Percentiles rank a stretch among this genome's conserved stretches.
Conservation (phyloP, 2,329 filamentous ascomycete genomes). For the Pestalotiopsis sp. region DNA sequence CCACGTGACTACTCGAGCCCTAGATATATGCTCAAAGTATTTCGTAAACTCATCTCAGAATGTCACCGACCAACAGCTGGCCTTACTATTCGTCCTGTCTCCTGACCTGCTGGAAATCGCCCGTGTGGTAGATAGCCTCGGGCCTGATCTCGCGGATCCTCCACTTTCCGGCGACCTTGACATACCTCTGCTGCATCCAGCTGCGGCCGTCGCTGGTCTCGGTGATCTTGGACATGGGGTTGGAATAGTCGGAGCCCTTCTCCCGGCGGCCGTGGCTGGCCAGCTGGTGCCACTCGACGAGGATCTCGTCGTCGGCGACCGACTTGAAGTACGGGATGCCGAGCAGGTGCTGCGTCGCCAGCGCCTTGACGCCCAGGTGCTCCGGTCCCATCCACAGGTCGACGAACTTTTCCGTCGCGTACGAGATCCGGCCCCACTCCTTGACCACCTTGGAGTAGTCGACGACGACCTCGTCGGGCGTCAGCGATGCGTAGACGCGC, state of each 20-base stretch:
- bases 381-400: background rate
- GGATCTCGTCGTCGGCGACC: background rate
- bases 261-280: slow-evolving; percentile 2
- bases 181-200: slow-evolving; percentile 6
- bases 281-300: slow-evolving; percentile 10
- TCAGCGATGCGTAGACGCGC: background rate
- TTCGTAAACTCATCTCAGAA: no score
- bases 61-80: background rate
- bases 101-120: background rate
- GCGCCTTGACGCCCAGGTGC: slow-evolving; percentile 3
- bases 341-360: slow-evolving; percentile 7
- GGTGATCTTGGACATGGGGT: slow-evolving; percentile 4
- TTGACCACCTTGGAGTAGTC: background rate
- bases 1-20: no score
- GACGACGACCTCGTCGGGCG: background rate
- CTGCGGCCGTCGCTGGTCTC: slow-evolving; percentile 3
- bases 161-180: background rate
- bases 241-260: background rate
- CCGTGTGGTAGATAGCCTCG: slow-evolving; percentile 5
- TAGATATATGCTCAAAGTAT: no score
- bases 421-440: slow-evolving; percentile 1
- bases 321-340: slow-evolving; percentile 8
- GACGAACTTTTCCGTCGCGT: background rate
- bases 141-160: slow-evolving; percentile 3
- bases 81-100: background rate